Base-by-base conservation (phyloP, 1,139 yeast genomes). In the Pichia cactophila region DNA sequence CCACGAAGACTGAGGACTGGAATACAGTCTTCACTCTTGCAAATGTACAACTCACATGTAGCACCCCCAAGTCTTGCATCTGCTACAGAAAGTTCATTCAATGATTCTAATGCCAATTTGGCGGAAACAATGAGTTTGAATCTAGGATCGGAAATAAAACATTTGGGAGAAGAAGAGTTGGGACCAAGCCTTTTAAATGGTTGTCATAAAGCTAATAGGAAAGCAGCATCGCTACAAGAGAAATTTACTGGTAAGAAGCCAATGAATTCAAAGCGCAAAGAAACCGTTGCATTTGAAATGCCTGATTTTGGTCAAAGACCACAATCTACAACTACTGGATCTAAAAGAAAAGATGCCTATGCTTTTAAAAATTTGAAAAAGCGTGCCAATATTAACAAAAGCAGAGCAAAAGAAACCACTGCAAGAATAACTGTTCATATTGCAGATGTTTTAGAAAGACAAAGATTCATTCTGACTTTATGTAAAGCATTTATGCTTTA, bases 401-500 rank as follows among this genome's bases (percentile, higher is more conserved):
- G 43, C 9, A 8, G 51, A 14, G 51, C 42, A n/a, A 55, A 41
- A 17, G 58, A 56, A 48, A 75, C 72, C 36, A 73, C 75, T 26
- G 75, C 82, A 26, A 76, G 83, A 51, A 88, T 89, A 59, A 88
- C 97, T 0, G 92, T 88, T 16, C 97, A 89, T 62, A 86, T 89
- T 58, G 94, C 96, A 0, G 95, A 86, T 59, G 77, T 87, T 16
- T 69, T 89, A 41, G 95, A 88, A 63, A 77, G 96, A 52, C 96
- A 89, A 63, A 70, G 90, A 49, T 90, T 90, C 60, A 83, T 90
- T 51, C 69, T 89, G 61, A 74, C 92, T 43, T 75, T 89, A 72
- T 89, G 97, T 64, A 79, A 86, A 48, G 95, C 96, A 0, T 72
- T 89, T 50, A 89, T 90, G 97, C 68, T 86, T 53, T 90, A 78